Base-by-base conservation (phyloP, 2,329 filamentous ascomycete species). In the Aspergillus candidus region DNA sequence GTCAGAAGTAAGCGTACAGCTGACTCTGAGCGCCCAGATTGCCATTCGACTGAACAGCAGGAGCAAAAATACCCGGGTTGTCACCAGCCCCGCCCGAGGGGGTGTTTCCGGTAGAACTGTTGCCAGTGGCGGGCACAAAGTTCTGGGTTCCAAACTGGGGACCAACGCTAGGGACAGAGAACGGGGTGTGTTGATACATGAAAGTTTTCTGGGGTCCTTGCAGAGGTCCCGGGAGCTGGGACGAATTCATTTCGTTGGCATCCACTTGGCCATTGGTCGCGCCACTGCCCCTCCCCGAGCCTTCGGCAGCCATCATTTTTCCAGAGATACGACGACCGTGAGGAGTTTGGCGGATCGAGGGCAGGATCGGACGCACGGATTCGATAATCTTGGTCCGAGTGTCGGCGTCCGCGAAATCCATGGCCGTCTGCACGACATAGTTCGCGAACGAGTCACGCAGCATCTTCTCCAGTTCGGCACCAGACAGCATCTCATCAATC, bases 351-450 rank as follows among this genome's bases (percentile, higher is more conserved):
- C 90, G 88, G 51, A 97, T 94, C 34, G 80, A 75, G 3, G 88
- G 86, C 32, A 97, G 73, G 49, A 94, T 83, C 1, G 90, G 88
- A 32, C 89, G 87, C 57, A 97, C 89, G 31, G 79, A 76, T 49
- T 97, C 89, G 36, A 94, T 83, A 35, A 98, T 76, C 37, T 80
- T 80, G 46, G 76, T 72, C 69, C 91, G 89, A 63, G 82, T 83
- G 27, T 81, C 75, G 6, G 79, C 75, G 43, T 89, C 87, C 11
- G 86, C 80, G 60, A 88, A 90, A 58, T 95, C 90, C 54, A 95
- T 78, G 22, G 93, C 90, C 32, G 93, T 98, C 74, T 98, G 93
- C 32, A 98, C 87, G 52, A 98, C 93, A 60, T 98, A 98, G 71
- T 98, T 98, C 65, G 88, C 93, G 61, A 88, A 98, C 0, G 85